Evolutionary conservation across 306 rosid genomes (phyloP).

Genomic region (Ormosia emarginata): DNA sequence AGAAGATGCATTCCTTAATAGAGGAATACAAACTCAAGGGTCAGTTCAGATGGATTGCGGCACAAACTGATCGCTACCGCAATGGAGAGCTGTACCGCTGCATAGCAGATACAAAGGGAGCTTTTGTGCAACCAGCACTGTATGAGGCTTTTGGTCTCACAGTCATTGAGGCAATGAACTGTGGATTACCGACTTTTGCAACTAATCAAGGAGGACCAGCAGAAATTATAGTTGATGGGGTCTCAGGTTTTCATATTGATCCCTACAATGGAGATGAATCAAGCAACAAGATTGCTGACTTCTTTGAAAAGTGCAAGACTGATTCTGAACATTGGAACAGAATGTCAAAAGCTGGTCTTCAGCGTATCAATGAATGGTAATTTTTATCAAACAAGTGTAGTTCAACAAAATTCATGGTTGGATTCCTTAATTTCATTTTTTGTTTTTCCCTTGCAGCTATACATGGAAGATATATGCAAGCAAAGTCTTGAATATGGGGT

Average conservation of each 20-base stretch:
- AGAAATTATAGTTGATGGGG: slow-evolving; percentile 74
- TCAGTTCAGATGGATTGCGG: slow-evolving; percentile 90
- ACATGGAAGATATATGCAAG: slow-evolving; percentile 98
- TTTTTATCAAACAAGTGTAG: not conserved
- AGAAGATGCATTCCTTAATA: slow-evolving; percentile 74
- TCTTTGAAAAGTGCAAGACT: slow-evolving; percentile 75
- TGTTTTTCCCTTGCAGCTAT: slow-evolving; percentile 49
- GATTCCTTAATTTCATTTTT: not conserved
- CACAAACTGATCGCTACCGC: slow-evolving; percentile 77
- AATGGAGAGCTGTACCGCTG: slow-evolving; percentile 81
- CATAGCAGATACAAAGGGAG: slow-evolving; percentile 82
- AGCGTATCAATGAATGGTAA: slow-evolving; percentile 78
- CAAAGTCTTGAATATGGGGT: slow-evolving; percentile 80
- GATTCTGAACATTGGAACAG: slow-evolving; percentile 60
- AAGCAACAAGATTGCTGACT: slow-evolving; percentile 71
- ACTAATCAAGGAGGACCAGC: slow-evolving; percentile 97
- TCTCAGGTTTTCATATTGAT: slow-evolving; percentile 80
- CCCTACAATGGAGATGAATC: slow-evolving; percentile 78
- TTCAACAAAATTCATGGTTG: not conserved
- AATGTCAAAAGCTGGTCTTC: slow-evolving; percentile 65
- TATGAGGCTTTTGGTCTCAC: slow-evolving; percentile 95
- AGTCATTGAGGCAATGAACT: slow-evolving; percentile 95
- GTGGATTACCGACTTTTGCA: slow-evolving; percentile 90
- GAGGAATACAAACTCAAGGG: slow-evolving; percentile 63
- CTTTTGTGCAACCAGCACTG: slow-evolving; percentile 94